Base-by-base conservation (phyloP, 2,329 filamentous ascomycete genomes). In the Curvularia spicifera region DNA sequence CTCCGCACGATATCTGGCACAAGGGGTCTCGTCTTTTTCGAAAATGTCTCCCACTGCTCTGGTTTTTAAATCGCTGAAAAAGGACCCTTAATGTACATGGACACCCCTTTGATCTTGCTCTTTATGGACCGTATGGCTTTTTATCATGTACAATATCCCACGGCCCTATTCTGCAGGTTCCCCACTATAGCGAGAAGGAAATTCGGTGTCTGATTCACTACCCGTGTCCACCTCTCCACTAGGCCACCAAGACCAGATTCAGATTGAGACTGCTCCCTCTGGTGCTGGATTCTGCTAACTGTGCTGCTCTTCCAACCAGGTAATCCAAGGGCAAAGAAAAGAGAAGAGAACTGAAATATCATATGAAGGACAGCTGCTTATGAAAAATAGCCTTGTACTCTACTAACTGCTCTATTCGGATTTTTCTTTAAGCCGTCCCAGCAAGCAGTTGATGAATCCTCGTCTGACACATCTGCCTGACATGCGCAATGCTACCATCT, bases 81-180 rank as follows among this genome's bases (percentile, higher is more conserved):
- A 51, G 35, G 20, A 31, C 24, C 39, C 45, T 40, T 35, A 22
- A 28, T 43, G 51, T 47, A 56, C 20, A 22, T 51, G 47, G 39
- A 46, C 48, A 20, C 31, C 40, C 18, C 45, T 10, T 31, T 49
- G 22, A 56, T 56, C 47, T 56, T 40, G 43, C 29, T 51, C 33
- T 51, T 31, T 39, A 50, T 26, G 18, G 28, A 18, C 18, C 9
- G 5, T 51, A 50, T 51, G 45, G 53, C 46, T 28, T 37, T 35
- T 51, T 31, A 37, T 42, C 47, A 45, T 56, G 53, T 51, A 51
- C 47, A 51, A 18, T 51, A 56, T 44, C 26, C 29, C 18, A 40
- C 18, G 53, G 47, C 53, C 35, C 12, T 56, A 29, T 24, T 42
- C 20, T 24, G 35, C 33, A 46, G 29, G 43, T 28, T 39, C 13